Conservation (phyloP, 108 stramenopile species). For the Nannochloropsis oceanica region DNA sequence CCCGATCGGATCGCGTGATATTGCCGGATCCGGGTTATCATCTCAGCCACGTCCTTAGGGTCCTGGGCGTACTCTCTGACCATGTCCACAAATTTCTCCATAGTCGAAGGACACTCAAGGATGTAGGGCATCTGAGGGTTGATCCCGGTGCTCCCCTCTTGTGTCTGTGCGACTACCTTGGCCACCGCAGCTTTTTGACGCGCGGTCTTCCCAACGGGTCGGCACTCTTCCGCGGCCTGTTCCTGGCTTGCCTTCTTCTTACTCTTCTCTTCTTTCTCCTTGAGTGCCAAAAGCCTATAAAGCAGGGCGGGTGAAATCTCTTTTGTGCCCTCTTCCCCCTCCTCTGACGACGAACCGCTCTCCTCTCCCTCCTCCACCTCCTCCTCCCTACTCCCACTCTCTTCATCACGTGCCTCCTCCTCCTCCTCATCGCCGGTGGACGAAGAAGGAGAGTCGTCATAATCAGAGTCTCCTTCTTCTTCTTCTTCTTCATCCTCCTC, state of each 20-base stretch:
- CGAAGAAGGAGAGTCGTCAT: too few species aligned
- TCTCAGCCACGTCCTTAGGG: conserved; percentile 46
- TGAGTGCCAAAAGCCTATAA: conserved; percentile 53
- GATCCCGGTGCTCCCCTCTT: neutral
- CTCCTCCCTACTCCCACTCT: neutral
- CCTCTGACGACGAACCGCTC: neutral
- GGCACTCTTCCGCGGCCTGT: neutral
- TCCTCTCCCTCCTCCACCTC: conserved; percentile 42
- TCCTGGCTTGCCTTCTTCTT: neutral
- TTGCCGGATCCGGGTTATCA: conserved; percentile 61
- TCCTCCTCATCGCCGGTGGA: neutral
- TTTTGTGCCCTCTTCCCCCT: conserved; percentile 32
- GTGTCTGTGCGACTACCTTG: conserved; percentile 55
- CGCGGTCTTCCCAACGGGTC: neutral
- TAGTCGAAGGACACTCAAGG: conserved; percentile 68
- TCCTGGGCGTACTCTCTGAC: conserved; percentile 56
- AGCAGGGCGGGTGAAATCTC: conserved; percentile 32
- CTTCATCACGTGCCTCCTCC: neutral
- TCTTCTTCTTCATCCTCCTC: conserved; percentile 35
- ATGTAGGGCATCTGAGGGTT: conserved; percentile 71
- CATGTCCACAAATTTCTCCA: conserved; percentile 68
- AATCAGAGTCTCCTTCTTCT: conserved; percentile 12
- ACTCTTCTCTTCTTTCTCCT: neutral
- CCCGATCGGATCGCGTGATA: conserved; percentile 50
- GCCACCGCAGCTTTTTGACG: conserved; percentile 51